Evolutionary conservation across 1,284 basidiomycete species (phyloP).

Genomic region (Microbotryum silenes-acaulis): DNA sequence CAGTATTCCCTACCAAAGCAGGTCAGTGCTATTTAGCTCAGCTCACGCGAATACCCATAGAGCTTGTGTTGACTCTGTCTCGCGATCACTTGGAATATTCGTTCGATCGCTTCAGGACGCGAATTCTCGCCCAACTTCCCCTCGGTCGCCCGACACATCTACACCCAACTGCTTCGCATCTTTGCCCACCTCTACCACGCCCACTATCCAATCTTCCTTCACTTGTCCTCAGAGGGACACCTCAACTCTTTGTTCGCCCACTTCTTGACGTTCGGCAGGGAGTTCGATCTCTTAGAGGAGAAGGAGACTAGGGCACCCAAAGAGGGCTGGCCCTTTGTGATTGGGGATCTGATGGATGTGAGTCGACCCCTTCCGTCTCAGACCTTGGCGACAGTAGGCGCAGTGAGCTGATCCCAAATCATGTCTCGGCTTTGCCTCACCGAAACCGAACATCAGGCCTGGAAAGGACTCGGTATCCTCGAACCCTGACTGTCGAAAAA

Average conservation of each 20-base stretch:
- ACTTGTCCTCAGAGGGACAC: constrained; percentile 89
- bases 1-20: constrained; percentile 89
- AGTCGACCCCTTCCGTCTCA: constrained; percentile 4
- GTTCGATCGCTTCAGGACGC: constrained; percentile 51
- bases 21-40: constrained; percentile 47
- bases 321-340: constrained; percentile 38
- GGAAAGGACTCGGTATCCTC: constrained; percentile 29
- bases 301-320: constrained; percentile 60
- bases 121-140: constrained; percentile 87
- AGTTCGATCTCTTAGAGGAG: constrained; percentile 69
- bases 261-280: constrained; percentile 75
- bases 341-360: constrained; percentile 37
- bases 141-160: constrained; percentile 89
- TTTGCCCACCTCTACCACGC: constrained; percentile 98
- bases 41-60: neutral
- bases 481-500: constrained; percentile 7
- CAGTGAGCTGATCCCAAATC: neutral
- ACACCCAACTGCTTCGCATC: constrained; percentile 90
- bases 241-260: constrained; percentile 98
- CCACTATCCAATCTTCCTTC: constrained; percentile 82
- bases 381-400: neutral
- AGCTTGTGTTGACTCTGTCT: neutral
- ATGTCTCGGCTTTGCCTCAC: neutral
- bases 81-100: neutral
- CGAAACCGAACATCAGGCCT: constrained; percentile 9